Conservation (phyloP, 192 early-diverging fungal genomes). For the Umbelopsis vinacea region DNA sequence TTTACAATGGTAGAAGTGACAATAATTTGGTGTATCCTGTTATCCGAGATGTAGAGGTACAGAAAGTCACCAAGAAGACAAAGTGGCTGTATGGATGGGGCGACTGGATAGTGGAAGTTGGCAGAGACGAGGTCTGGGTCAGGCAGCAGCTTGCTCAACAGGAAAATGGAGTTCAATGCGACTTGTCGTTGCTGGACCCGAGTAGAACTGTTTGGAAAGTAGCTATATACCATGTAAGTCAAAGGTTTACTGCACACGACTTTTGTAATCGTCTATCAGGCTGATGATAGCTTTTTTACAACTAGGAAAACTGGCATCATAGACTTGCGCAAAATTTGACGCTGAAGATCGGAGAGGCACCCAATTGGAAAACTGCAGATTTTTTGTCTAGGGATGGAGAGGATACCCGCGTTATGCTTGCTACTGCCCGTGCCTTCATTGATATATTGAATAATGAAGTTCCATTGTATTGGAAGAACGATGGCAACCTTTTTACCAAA, state of each 20-base stretch:
- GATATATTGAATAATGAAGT: slow-evolving; percentile 30
- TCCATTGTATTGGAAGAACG: slow-evolving; percentile 28
- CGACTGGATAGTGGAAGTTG: slow-evolving; percentile 45
- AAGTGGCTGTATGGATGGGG: slow-evolving; percentile 46
- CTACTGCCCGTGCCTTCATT: slow-evolving; percentile 12
- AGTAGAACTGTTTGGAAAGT: slow-evolving; percentile 27
- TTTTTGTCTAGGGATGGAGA: slow-evolving; percentile 31
- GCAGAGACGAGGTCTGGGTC: slow-evolving; percentile 47
- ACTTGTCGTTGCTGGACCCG: slow-evolving; percentile 24
- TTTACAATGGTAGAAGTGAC: neutral
- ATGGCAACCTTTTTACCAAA: no score
- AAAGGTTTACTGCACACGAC: neutral
- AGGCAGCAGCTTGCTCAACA: slow-evolving; percentile 8
- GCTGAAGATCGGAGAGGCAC: slow-evolving; percentile 42
- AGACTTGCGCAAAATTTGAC: slow-evolving; percentile 40
- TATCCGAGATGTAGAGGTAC: slow-evolving; percentile 31
- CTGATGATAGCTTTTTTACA: neutral
- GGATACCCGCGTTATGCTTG: slow-evolving; percentile 20
- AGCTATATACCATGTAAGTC: slow-evolving; percentile 23
- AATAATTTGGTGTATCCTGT: slow-evolving; percentile 37
- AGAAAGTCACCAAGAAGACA: slow-evolving; percentile 38
- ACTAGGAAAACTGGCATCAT: slow-evolving; percentile 43
- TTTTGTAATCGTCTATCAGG: neutral
- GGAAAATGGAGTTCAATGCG: slow-evolving; percentile 24
- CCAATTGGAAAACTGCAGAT: slow-evolving; percentile 39